Percentiles rank a stretch among this genome's conserved stretches.
These are phyloP conservation scores for Voacanga thouarsii DNA, from an alignment of 257 asterid species.

Conservation along the genomic window DNA sequence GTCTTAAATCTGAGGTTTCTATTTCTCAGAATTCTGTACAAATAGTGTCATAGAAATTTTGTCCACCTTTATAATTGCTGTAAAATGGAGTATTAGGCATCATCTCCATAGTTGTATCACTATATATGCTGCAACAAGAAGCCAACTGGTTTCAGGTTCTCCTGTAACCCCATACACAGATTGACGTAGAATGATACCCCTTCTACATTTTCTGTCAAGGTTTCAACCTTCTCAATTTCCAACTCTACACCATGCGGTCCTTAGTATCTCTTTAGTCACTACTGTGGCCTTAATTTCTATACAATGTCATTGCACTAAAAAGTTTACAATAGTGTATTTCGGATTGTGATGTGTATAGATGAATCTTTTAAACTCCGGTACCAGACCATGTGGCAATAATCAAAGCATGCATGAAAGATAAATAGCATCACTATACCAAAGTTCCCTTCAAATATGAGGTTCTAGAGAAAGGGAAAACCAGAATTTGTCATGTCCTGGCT, in stretches of 20 bases:
- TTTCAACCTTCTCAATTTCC: neutral
- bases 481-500: no score
- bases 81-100: slow-evolving; percentile 13
- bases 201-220: neutral
- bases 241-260: no score
- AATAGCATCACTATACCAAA: no score
- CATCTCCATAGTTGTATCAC: neutral
- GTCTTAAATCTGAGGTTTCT: slow-evolving; percentile 40
- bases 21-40: slow-evolving; percentile 14
- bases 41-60: slow-evolving; percentile 1
- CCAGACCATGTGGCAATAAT: no score
- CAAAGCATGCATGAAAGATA: no score
- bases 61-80: neutral
- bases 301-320: no score
- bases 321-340: no score
- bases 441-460: no score
- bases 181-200: neutral
- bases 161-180: neutral
- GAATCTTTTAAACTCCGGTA: no score
- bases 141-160: neutral
- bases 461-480: no score
- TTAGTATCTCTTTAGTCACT: neutral
- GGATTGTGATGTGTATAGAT: no score
- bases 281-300: neutral
- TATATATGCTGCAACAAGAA: neutral